Conservation (phyloP, 1,284 basidiomycete species). For the Hortiboletus rubellus region DNA sequence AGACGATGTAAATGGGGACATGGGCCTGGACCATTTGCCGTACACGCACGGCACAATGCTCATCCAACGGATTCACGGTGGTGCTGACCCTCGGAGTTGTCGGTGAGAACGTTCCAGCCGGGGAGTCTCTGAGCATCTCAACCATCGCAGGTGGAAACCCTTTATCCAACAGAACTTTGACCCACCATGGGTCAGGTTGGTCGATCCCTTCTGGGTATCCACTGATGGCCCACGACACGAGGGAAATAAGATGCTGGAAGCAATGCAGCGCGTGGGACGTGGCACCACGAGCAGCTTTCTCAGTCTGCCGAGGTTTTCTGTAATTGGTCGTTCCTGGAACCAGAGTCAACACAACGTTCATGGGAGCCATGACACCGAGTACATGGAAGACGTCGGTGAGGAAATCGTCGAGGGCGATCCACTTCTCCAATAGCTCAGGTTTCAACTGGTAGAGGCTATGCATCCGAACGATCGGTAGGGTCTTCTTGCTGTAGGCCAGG, state of each 20-base stretch:
- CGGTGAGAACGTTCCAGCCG: neutral
- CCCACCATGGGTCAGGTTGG: neutral
- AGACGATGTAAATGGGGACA: conserved; percentile 3
- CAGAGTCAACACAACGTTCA: conserved; percentile 3
- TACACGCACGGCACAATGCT: neutral
- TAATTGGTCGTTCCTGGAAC: neutral
- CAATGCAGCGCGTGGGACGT: neutral
- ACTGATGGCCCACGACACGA: conserved; percentile 4
- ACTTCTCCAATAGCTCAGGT: neutral
- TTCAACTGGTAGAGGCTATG: neutral
- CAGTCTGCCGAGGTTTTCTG: neutral
- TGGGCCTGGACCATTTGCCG: neutral
- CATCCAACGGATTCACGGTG: neutral
- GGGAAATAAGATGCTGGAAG: conserved; percentile 5
- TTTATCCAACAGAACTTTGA: neutral
- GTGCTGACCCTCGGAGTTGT: neutral
- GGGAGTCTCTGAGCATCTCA: conserved; percentile 9
- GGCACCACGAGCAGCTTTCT: conserved; percentile 1
- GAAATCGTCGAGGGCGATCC: conserved; percentile 1
- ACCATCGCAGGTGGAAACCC: conserved; percentile 8
- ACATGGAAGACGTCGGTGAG: neutral
- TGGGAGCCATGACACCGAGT: neutral
- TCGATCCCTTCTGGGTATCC: neutral
- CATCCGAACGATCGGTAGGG: neutral
- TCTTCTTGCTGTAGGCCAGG: neutral